phyloP scores from a whole-genome alignment of 2,329 filamentous ascomycete genomes.

The Stenocarpella maydis region DNA sequence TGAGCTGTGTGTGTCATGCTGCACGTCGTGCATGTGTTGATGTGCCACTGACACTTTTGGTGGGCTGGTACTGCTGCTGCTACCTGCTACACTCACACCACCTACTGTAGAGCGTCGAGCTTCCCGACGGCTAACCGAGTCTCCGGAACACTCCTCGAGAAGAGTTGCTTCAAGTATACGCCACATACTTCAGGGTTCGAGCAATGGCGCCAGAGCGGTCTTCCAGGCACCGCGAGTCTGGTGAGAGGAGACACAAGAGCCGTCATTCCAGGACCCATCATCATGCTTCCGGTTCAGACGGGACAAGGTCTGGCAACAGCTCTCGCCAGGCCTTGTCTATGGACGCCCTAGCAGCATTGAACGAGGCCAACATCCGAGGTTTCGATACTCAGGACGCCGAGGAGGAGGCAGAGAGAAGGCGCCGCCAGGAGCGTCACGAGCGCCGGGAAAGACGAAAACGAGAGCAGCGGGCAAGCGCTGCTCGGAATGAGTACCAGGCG shows the following conservation, averaged over 20 bases:
- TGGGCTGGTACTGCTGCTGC: conserved; percentile 25
- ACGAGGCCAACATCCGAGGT: conserved; percentile 36
- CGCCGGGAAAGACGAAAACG: conserved; percentile 34
- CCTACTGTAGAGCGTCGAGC: conserved; percentile 3
- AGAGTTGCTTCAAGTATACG: conserved; percentile 13
- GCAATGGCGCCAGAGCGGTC: conserved; percentile 31
- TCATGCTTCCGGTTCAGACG: conserved; percentile 33
- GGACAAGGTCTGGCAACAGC: conserved; percentile 32
- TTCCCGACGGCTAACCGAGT: conserved; percentile 14
- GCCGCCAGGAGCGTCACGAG: conserved; percentile 33
- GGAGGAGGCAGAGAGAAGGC: conserved; percentile 33
- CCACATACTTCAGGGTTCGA: conserved; percentile 16
- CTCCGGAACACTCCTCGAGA: conserved; percentile 4
- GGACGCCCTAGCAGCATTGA: conserved; percentile 41
- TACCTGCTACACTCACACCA: neutral
- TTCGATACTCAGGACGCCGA: conserved; percentile 2
- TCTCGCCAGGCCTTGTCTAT: conserved; percentile 39
- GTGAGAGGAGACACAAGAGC: conserved; percentile 37
- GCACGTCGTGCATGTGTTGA: conserved; percentile 28
- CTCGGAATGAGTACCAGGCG: conserved; percentile 32
- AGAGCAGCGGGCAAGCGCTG: conserved; percentile 30
- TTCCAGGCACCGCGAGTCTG: conserved; percentile 36
- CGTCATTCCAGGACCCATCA: conserved; percentile 36
- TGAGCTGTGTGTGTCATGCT: conserved; percentile 27
- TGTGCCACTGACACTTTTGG: conserved; percentile 20